Evolutionary conservation across 2,329 filamentous ascomycete genomes (phyloP), one percentile per base, ranked within the genome.

Genomic region (Aureobasidium lini): DNA sequence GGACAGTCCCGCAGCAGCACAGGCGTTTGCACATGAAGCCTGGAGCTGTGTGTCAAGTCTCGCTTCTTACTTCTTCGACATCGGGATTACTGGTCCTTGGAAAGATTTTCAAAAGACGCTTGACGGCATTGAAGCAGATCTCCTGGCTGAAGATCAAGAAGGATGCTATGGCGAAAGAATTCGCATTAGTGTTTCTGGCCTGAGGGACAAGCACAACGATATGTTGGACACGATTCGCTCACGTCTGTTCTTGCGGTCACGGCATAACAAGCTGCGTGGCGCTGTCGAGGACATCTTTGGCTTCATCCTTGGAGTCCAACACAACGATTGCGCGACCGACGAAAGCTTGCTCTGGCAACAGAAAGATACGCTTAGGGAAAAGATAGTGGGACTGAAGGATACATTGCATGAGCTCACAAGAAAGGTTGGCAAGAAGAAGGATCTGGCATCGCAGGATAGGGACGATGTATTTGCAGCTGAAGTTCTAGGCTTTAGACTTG

Each of bases 11-110:
- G 59, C n/a, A 29, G 28, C 54, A 7, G 8, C 5, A 32, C 23
- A 16, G 16, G 50, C 39, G 50, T 91, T 96, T 64, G 80, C 86
- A 6, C 80, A 87, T 39, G 89, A 95, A 68, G 86, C 90, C 0
- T 85, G 89, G 57, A 87, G 94, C 70, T 92, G 97, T 64, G 79
- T 95, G 28, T 80, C 83, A 0, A 83, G 83, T 9, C 72, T 96
- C 0, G 82, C 85, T 40, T 82, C 85, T 1, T 94, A 96, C 68
- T 88, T 92, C 66, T 87, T 95, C 63, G 89, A 93, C 60, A 82
- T 84, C 0, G 91, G 87, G 1, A 85, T 97, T 53, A 81, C 81
- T 7, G 78, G 81, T 15, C 84, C 86, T 0, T 97, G 93, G 92
- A 76, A 75, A 23, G 75, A 77, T 0, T 93, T 96, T 62, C 83